Evolutionary conservation across 2,329 filamentous ascomycete species (phyloP), one percentile per base, ranked within the genome.

Genomic region (Arthrocladium fulminans): DNA sequence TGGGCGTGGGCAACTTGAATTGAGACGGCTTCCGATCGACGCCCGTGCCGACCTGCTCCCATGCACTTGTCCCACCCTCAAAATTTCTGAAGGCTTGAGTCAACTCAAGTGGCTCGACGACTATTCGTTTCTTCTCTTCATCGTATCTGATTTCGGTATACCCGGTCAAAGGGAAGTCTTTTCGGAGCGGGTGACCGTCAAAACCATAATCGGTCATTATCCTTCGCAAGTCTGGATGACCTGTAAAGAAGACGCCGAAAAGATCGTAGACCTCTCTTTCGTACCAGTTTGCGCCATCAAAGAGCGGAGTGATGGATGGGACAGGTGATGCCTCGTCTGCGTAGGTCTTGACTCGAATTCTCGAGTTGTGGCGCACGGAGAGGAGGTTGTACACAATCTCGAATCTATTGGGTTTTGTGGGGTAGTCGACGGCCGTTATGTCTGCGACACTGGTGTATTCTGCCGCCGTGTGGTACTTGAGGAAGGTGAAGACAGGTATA

Each of bases 121-220:
- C 90, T 65, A 98, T 96, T 54, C 92, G 81, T 81, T 98, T 98
- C 86, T 96, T 98, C 78, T 98, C 94, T 73, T 98, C 92, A 59
- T 98, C 92, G 65, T 94, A 98, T 63, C 92, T 80, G 59, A 98
- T 84, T 74, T 98, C 94, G 27, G 92, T 98, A 74, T 98, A 98
- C 41, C 92, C 92, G 2, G 92, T 96, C 66, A 98, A 73, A 19
- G 92, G 92, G 74, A 98, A 98, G 66, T 98, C 92, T 74, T 98
- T 98, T 64, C 94, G 81, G 65, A 98, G 73, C 35, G 92, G 92
- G 72, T 98, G 92, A 46, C 92, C 92, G 67, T 98, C 94, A 64
- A 98, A 98, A 46, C 92, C 92, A 68, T 98, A 98, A 68, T 98
- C 92, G 57, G 92, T 98, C 90, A 98, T 94, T 73, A 98, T 97